These are phyloP conservation scores for Rhizopogon parksii DNA, from an alignment of 1,284 basidiomycete genomes.

Conservation along the genomic window DNA sequence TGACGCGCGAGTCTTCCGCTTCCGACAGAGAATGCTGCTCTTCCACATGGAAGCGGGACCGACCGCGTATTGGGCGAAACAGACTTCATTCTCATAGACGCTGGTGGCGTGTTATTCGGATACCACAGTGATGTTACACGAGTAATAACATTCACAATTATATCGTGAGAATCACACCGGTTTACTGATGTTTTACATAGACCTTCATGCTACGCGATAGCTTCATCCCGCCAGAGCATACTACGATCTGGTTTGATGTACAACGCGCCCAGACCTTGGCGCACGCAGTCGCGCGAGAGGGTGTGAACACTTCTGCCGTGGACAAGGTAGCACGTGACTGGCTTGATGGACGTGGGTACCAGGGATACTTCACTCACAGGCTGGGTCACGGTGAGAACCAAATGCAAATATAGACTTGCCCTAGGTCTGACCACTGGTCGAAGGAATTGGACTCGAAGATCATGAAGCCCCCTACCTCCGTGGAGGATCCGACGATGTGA, in stretches of 20 bases:
- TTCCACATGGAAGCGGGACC: constrained; percentile 76
- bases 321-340: constrained; percentile 62
- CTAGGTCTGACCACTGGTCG: constrained; percentile 8
- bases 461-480: constrained; percentile 79
- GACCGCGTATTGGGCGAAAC: constrained; percentile 49
- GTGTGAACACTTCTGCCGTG: constrained; percentile 47
- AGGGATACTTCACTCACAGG: constrained; percentile 71
- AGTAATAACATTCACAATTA: constrained; percentile 34
- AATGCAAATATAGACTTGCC: background rate
- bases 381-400: constrained; percentile 60
- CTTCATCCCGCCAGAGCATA: constrained; percentile 47
- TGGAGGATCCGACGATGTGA: constrained; percentile 54
- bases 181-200: constrained; percentile 30
- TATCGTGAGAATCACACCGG: background rate
- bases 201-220: constrained; percentile 64
- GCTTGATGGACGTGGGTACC: constrained; percentile 43
- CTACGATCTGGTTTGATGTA: constrained; percentile 62
- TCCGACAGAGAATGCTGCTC: constrained; percentile 68
- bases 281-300: constrained; percentile 40
- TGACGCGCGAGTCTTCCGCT: constrained; percentile 7
- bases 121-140: constrained; percentile 76
- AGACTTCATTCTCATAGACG: constrained; percentile 78
- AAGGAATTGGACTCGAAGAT: constrained; percentile 76
- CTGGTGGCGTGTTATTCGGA: constrained; percentile 62
- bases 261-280: constrained; percentile 59